Conservation (phyloP, 176 grass and related monocot species). For the Rhynchospora pubera region DNA sequence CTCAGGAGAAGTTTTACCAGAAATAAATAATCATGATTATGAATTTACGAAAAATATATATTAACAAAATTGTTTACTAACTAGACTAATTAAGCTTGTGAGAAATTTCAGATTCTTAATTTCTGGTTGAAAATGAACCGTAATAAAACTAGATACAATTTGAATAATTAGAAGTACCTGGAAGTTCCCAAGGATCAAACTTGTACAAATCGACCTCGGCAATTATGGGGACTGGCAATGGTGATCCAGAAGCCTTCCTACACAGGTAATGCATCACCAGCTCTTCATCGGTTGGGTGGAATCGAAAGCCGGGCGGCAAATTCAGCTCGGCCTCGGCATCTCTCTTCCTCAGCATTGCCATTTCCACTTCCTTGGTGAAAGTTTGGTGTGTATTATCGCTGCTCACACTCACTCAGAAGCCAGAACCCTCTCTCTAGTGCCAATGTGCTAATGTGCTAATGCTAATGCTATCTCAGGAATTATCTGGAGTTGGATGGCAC, state of each 20-base stretch:
- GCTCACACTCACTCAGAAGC: background rate
- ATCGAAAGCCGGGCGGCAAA: conserved; percentile 69
- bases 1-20: background rate
- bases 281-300: conserved; percentile 91
- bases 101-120: too few species aligned
- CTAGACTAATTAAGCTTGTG: too few species aligned
- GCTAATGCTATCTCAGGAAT: background rate
- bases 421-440: background rate
- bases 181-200: conserved; percentile 68
- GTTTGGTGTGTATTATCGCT: background rate
- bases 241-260: conserved; percentile 17
- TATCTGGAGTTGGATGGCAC: background rate
- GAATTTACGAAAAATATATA: background rate
- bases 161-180: conserved; percentile 20
- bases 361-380: conserved; percentile 1
- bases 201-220: conserved; percentile 87
- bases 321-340: conserved; percentile 83
- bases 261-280: conserved; percentile 77
- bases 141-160: background rate
- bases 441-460: too few species aligned
- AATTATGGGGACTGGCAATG: conserved; percentile 43
- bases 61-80: background rate
- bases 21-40: background rate
- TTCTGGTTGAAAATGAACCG: background rate
- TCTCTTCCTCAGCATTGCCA: background rate